Evolutionary conservation across 1,284 basidiomycete genomes (phyloP).

Genomic region (Coniferiporia sulphurascens): DNA sequence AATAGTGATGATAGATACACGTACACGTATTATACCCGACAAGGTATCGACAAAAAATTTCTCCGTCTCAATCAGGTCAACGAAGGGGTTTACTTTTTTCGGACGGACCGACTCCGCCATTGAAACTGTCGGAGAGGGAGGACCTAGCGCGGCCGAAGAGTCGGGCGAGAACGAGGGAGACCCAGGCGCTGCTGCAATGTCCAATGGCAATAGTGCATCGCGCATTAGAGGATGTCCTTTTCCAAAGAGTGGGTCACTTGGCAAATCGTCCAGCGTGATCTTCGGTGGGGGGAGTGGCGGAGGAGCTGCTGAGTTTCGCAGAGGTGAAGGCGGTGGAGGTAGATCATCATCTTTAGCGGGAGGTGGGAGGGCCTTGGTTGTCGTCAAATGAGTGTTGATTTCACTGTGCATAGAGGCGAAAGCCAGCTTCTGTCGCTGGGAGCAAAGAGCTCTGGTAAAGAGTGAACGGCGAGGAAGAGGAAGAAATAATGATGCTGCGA

Average conservation of each 20-base stretch:
- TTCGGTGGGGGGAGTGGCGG: conserved; percentile 36
- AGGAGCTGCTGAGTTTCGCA: conserved; percentile 20
- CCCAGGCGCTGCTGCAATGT: conserved; percentile 1
- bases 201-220: conserved; percentile 1
- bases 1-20: conserved; percentile 29
- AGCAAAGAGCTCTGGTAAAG: background rate
- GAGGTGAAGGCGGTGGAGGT: conserved; percentile 30
- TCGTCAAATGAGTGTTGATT: background rate
- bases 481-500: background rate
- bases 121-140: conserved; percentile 31
- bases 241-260: background rate
- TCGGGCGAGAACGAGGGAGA: conserved; percentile 9
- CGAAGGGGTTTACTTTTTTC: conserved; percentile 77
- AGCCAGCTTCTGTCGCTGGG: background rate
- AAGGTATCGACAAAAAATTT: conserved; percentile 90
- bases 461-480: background rate
- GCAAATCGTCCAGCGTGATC: conserved; percentile 21
- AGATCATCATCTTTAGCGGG: conserved; percentile 32
- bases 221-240: conserved; percentile 8
- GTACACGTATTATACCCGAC: conserved; percentile 84
- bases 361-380: conserved; percentile 29
- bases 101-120: conserved; percentile 33
- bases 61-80: conserved; percentile 93
- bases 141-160: background rate
- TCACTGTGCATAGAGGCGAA: background rate